Evolutionary conservation across 768 basidiomycete species (phyloP).

Genomic region (Leccinum subgranulosum): DNA sequence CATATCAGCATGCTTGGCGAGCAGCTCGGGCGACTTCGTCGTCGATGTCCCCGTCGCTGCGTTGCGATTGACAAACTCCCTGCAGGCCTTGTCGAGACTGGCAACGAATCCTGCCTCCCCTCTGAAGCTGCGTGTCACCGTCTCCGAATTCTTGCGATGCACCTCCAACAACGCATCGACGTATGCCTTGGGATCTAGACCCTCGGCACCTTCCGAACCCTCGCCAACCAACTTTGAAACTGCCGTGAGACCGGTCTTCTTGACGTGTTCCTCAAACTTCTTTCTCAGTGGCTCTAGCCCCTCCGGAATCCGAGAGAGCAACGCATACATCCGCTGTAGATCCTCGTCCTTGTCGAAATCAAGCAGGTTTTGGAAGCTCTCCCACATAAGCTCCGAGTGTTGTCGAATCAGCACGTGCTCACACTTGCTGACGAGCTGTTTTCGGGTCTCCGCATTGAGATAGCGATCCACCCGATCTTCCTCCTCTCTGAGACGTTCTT

Average conservation of each 20-base stretch:
- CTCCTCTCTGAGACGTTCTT: slow-evolving; percentile 89
- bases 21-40: slow-evolving; percentile 85
- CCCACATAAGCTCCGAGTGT: slow-evolving; percentile 84
- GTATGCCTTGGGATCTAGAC: slow-evolving; percentile 89
- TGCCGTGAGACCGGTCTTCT: slow-evolving; percentile 79
- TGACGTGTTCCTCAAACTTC: slow-evolving; percentile 95
- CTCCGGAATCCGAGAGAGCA: slow-evolving; percentile 87
- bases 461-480: slow-evolving; percentile 95
- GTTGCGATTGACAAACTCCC: slow-evolving; percentile 94
- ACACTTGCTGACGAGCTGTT: slow-evolving; percentile 76
- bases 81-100: slow-evolving; percentile 90
- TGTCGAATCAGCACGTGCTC: slow-evolving; percentile 90
- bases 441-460: slow-evolving; percentile 84
- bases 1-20: slow-evolving; percentile 90
- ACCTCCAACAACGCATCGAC: slow-evolving; percentile 91
- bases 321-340: slow-evolving; percentile 89
- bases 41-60: slow-evolving; percentile 80
- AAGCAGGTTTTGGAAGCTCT: slow-evolving; percentile 84
- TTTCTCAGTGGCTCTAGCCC: slow-evolving; percentile 89
- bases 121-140: slow-evolving; percentile 83
- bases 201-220: slow-evolving; percentile 51
- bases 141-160: slow-evolving; percentile 87
- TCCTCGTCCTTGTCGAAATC: slow-evolving; percentile 96
- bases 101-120: slow-evolving; percentile 94
- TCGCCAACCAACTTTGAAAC: slow-evolving; percentile 67